Evolutionary conservation across 345 rosid genomes (phyloP).

Genomic region (Populus simonii): DNA sequence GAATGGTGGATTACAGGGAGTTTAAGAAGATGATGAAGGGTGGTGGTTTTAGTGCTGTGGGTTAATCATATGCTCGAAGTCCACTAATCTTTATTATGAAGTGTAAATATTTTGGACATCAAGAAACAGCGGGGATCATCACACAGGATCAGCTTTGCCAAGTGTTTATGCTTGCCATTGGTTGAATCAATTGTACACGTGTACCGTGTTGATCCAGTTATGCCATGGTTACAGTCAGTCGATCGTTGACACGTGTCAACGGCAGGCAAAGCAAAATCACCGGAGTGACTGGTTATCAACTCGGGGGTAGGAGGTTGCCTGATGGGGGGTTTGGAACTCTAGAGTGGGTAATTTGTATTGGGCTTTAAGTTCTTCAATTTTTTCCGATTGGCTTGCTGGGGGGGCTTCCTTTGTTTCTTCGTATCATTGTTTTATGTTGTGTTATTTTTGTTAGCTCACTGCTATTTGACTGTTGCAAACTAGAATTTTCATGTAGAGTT

Average conservation of each 20-base stretch:
- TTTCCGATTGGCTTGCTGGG: not conserved
- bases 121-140: not conserved
- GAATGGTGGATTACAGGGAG: conserved; percentile 57
- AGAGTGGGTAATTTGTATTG: not conserved
- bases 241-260: not conserved
- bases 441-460: not conserved
- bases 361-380: not conserved
- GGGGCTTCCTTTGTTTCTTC: not conserved
- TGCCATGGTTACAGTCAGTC: not conserved
- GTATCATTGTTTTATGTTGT: not conserved
- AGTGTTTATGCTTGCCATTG: not conserved
- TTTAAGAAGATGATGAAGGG: conserved; percentile 46
- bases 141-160: not conserved
- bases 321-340: not conserved
- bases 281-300: not conserved
- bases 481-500: not conserved
- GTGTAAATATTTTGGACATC: conserved; percentile 6
- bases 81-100: too few species aligned
- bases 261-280: not conserved
- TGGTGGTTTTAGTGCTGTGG: conserved; percentile 24
- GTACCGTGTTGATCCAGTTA: not conserved
- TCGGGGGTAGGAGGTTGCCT: too few species aligned
- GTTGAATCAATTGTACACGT: not conserved
- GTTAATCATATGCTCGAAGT: not conserved
- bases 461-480: not conserved